Conservation (phyloP, 1,284 basidiomycete species). For the Ustilago sp. region DNA sequence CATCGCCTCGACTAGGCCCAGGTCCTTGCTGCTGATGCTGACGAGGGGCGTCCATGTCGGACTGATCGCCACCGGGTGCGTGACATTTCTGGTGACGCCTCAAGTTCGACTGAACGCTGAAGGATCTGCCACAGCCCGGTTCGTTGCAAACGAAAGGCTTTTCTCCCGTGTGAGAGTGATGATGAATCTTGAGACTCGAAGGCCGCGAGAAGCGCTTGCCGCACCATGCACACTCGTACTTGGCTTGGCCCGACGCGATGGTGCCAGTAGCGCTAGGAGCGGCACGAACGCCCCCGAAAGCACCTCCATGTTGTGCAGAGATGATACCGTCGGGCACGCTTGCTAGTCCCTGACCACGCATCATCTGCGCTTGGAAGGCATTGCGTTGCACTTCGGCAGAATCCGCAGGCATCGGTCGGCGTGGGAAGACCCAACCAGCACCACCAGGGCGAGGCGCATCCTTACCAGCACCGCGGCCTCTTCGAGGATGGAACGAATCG, state of each 20-base stretch:
- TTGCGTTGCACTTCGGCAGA: constrained; percentile 42
- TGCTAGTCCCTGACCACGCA: constrained; percentile 37
- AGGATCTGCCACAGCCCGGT: constrained; percentile 63
- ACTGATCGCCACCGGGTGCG: constrained; percentile 38
- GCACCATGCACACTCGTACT: constrained; percentile 66
- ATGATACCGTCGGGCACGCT: constrained; percentile 48
- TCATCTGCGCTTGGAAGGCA: constrained; percentile 48
- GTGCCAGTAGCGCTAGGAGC: constrained; percentile 39
- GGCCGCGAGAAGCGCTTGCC: constrained; percentile 66
- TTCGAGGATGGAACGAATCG: constrained; percentile 50
- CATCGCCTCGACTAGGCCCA: constrained; percentile 26
- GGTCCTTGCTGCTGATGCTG: constrained; percentile 36
- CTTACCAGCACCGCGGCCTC: constrained; percentile 43
- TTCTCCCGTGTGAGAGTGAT: constrained; percentile 67
- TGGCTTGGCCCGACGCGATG: constrained; percentile 53
- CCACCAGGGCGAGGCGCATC: constrained; percentile 38
- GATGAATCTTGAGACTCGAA: constrained; percentile 66
- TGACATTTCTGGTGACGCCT: constrained; percentile 67
- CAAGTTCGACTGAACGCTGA: constrained; percentile 67
- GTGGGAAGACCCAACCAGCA: constrained; percentile 52
- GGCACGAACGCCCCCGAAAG: constrained; percentile 36
- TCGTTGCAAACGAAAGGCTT: constrained; percentile 66
- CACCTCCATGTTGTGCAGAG: constrained; percentile 35
- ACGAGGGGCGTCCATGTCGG: constrained; percentile 31
- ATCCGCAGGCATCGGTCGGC: constrained; percentile 39